Base-by-base conservation (phyloP, 176 grass and related monocot species). In the Hordeum marinum region DNA sequence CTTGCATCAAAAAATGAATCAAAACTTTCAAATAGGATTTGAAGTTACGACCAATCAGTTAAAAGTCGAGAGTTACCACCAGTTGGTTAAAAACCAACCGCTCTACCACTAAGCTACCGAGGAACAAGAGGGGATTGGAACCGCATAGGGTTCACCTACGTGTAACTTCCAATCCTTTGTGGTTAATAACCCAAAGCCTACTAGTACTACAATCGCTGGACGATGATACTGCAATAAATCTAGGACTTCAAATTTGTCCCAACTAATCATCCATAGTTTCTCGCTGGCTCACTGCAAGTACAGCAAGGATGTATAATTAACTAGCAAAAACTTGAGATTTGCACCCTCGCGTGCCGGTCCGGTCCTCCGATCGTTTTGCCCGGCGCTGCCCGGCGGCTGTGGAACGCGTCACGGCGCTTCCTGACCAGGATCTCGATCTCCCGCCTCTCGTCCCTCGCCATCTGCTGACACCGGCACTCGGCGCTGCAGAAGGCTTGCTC, bases 401-500 rank as follows among this genome's bases (percentile, higher is more conserved):
- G 90, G 75, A 87, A 87, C 9, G 87, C 71, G 12, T 85, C 78
- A 5, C 69, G 83, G 37, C 84, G 74, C 27, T 72, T 82, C 85
- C 87, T 83, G 74, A 74, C 59, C 5, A 85, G 67, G 41, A 63
- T 54, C 23, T 85, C 90, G 23, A 92, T 79, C 83, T 93, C 94
- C 66, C 85, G 89, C 72, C 85, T 82, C 80, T 88, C 82, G 52
- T 92, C 90, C 9, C 37, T 86, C 23, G 77, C 78, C 20, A 95
- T 95, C 24, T 95, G 86, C 37, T 66, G 83, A 43, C 45, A 41
- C 32, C 90, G 82, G 81, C 94, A 95, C n/a, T 87, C 90, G 1
- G 59, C 57, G 46, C 88, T 85, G 70, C 94, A 95, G 35, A 93
- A 95, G 18, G 78, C 86, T 1, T 93, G 85, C 66, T 91, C 90